Evolutionary conservation across 179 eudicot species (phyloP).

Genomic region (Beta corolliflora): DNA sequence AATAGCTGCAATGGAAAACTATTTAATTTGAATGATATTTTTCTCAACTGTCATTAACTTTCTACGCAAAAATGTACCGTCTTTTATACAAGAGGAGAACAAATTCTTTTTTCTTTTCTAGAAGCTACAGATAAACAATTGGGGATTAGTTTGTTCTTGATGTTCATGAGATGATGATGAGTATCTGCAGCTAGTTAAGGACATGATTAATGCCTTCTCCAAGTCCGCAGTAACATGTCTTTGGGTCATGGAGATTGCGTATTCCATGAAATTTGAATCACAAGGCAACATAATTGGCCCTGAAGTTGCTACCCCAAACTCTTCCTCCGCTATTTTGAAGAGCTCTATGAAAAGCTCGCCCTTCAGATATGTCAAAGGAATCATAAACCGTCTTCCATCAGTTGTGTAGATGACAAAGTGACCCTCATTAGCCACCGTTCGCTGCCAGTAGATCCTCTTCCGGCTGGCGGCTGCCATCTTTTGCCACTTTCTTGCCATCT

Average conservation of each 20-base stretch:
- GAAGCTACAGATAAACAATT: too few species aligned
- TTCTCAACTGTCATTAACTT: too few species aligned
- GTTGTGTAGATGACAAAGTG: constrained; percentile 20
- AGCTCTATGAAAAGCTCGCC: constrained; percentile 11
- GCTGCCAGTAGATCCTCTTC: neutral
- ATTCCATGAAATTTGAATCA: constrained; percentile 21
- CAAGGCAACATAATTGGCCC: constrained; percentile 31
- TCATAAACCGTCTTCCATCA: constrained; percentile 13
- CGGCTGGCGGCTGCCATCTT: constrained; percentile 14
- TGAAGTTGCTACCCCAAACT: constrained; percentile 19
- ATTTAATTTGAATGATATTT: too few species aligned
- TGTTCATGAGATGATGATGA: constrained; percentile 5
- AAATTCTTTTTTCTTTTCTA: neutral
- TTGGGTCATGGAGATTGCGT: constrained; percentile 17
- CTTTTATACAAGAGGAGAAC: too few species aligned
- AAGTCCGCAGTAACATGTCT: constrained; percentile 12
- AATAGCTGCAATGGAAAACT: too few species aligned
- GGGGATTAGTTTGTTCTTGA: too few species aligned
- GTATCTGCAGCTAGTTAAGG: constrained; percentile 6
- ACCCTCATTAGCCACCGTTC: constrained; percentile 9
- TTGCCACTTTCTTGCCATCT: constrained; percentile 25
- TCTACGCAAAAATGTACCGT: too few species aligned
- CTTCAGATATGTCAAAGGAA: constrained; percentile 19
- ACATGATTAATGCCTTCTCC: constrained; percentile 23
- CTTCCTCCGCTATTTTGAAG: constrained; percentile 24